A percentile compares a stretch with the other conserved stretches of the same genome.
These are phyloP conservation scores for Aureobasidium sp. DNA, from an alignment of 2,329 filamentous ascomycete genomes.

Conservation along the genomic window DNA sequence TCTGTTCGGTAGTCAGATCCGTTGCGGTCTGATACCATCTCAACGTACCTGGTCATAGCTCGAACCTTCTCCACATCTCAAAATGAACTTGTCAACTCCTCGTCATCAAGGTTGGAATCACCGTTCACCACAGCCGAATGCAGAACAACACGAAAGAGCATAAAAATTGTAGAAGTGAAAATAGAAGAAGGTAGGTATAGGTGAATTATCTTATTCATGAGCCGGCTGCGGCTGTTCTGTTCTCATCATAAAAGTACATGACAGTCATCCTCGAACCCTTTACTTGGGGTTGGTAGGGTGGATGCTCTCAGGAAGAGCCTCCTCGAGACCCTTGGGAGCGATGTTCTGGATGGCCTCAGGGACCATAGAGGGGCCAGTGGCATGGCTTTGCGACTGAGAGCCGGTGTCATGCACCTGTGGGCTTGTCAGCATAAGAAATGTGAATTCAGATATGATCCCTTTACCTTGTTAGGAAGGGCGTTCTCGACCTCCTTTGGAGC, in stretches of 20 bases:
- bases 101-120: background rate
- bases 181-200: background rate
- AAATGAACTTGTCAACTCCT: conserved; percentile 4
- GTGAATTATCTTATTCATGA: background rate
- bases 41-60: background rate
- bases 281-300: background rate
- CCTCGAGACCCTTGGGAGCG: background rate
- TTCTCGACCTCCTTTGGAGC: conserved; percentile 7
- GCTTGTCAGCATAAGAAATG: too few relatives aligned
- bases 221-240: conserved; percentile 8
- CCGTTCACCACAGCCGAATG: background rate
- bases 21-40: background rate
- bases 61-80: background rate
- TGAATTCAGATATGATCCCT: too few relatives aligned
- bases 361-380: conserved; percentile 10
- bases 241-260: conserved; percentile 1
- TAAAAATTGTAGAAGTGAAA: background rate
- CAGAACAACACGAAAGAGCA: background rate
- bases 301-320: background rate
- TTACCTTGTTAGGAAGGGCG: background rate
- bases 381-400: background rate
- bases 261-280: background rate
- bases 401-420: background rate
- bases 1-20: background rate
- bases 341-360: conserved; percentile 2